A percentile compares a stretch with the other conserved stretches of the same genome.
phyloP scores from a whole-genome alignment of 495 filamentous ascomycete genomes.

The Hamigera avellanea region DNA sequence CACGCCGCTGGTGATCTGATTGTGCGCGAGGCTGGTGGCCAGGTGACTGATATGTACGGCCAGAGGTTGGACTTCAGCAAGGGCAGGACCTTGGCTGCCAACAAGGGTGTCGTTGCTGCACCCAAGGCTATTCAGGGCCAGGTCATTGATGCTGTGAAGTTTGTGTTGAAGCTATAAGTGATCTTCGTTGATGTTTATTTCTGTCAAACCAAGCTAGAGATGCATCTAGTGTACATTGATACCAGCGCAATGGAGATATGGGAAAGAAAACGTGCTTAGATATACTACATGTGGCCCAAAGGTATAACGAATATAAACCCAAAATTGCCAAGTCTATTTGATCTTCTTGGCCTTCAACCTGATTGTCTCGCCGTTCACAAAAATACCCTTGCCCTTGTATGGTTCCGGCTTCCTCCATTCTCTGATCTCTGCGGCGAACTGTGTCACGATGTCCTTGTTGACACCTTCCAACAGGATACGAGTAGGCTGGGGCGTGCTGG shows the following conservation, averaged over 20 bases:
- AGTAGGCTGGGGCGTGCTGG: constrained; percentile 86
- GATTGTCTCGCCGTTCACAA: constrained; percentile 93
- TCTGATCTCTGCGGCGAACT: constrained; percentile 80
- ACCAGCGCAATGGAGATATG: constrained; percentile 14
- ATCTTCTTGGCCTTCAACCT: constrained; percentile 98
- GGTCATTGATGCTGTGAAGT: constrained; percentile 73
- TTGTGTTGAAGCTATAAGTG: constrained; percentile 50
- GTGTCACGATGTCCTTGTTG: constrained; percentile 73
- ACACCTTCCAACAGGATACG: constrained; percentile 80
- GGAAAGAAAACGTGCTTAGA: constrained; percentile 15
- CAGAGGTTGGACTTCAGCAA: constrained; percentile 71
- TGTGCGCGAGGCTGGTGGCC: constrained; percentile 84
- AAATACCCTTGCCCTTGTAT: constrained; percentile 99
- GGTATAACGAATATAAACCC: constrained; percentile 13
- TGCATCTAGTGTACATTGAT: constrained; percentile 22
- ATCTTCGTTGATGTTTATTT: constrained; percentile 4
- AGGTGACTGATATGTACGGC: constrained; percentile 78
- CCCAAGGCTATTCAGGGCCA: constrained; percentile 58
- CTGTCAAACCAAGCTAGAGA: constrained; percentile 19
- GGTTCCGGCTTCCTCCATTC: constrained; percentile 88
- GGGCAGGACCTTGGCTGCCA: constrained; percentile 74
- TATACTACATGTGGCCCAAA: constrained; percentile 34
- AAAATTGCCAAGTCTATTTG: constrained; percentile 45
- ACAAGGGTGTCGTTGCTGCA: constrained; percentile 90
- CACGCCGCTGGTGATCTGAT: constrained; percentile 95